These are phyloP conservation scores for Dendrobium catenatum DNA, from an alignment of 106 monocot genomes.

Conservation along the genomic window DNA sequence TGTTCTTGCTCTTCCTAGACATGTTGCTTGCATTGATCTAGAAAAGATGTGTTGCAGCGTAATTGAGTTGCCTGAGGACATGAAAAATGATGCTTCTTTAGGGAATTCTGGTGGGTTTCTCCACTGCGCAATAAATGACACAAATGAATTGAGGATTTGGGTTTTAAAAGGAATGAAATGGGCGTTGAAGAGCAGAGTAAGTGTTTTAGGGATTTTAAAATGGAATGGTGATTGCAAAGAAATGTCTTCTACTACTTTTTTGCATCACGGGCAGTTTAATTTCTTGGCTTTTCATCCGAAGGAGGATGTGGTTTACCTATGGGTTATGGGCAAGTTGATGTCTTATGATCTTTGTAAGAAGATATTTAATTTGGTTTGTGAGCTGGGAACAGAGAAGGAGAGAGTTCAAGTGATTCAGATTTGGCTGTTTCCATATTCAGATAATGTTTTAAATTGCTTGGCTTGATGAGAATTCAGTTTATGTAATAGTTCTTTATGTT, in stretches of 20 bases:
- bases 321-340: conserved; percentile 25
- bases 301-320: conserved; percentile 36
- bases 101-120: conserved; percentile 29
- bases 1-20: conserved; percentile 31
- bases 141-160: conserved; percentile 35
- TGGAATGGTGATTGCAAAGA: neutral
- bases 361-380: conserved; percentile 13
- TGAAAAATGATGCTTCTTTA: conserved; percentile 18
- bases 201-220: neutral
- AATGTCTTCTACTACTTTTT: neutral
- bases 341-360: conserved; percentile 25
- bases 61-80: conserved; percentile 35
- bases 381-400: conserved; percentile 20
- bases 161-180: conserved; percentile 18
- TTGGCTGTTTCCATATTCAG: conserved; percentile 45
- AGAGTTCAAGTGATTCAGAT: conserved; percentile 36
- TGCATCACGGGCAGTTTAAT: neutral
- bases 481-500: too few species aligned
- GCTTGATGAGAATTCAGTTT: neutral
- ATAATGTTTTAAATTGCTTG: conserved; percentile 30
- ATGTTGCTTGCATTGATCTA: conserved; percentile 26
- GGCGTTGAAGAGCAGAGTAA: conserved; percentile 32
- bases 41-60: conserved; percentile 14
- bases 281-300: conserved; percentile 41
- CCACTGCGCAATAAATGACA: conserved; percentile 25